These are phyloP conservation scores for Clarireedia monteithiana DNA, from an alignment of 2,329 filamentous ascomycete genomes.

Conservation along the genomic window DNA sequence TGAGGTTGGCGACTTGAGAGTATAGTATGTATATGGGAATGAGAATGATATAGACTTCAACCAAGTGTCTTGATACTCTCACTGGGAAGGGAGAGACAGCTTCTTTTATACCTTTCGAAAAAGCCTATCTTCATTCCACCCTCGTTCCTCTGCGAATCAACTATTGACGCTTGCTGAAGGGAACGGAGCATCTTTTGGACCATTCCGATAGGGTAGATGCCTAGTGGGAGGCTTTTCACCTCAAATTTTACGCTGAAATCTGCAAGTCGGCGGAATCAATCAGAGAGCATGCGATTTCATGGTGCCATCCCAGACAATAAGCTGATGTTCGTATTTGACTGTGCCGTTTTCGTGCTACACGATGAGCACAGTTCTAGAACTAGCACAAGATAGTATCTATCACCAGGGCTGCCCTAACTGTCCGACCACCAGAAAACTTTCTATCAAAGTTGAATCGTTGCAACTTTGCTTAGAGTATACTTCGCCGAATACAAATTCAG, in stretches of 20 bases:
- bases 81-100: background rate
- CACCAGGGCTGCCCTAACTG: too few species aligned
- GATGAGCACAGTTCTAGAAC: background rate
- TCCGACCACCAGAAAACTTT: too few species aligned
- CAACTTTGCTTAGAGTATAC: too few species aligned
- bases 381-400: too few species aligned
- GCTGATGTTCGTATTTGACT: background rate
- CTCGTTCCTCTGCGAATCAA: conserved; percentile 1
- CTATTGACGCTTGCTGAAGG: background rate
- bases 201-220: background rate
- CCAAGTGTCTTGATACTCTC: too few species aligned
- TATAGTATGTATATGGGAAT: background rate
- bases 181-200: conserved; percentile 5
- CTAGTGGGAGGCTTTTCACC: background rate
- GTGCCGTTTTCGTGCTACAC: background rate
- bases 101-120: background rate
- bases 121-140: background rate
- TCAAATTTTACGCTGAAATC: too few species aligned
- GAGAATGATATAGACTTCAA: background rate
- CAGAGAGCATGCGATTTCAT: too few species aligned
- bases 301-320: background rate
- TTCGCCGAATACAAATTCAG: too few species aligned
- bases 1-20: background rate
- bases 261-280: too few species aligned
- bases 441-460: too few species aligned